Percentiles rank a stretch among this genome's conserved stretches.
Evolutionary conservation across 768 basidiomycete species (phyloP).

Genomic region (Tricholomella constricta): DNA sequence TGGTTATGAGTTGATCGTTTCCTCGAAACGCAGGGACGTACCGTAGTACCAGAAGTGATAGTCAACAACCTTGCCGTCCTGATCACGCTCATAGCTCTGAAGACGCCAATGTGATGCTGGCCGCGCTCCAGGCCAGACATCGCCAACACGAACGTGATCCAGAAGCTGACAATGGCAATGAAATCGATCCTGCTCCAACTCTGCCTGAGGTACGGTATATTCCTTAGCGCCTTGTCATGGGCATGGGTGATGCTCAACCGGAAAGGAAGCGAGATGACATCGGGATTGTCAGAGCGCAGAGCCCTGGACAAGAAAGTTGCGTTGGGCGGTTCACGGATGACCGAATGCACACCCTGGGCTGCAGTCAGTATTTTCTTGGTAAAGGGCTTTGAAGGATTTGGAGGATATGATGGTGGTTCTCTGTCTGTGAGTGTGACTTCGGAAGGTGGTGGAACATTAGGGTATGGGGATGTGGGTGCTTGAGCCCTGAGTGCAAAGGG

Average conservation of each 20-base stretch:
- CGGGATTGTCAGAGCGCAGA: slow-evolving; percentile 46
- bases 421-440: slow-evolving; percentile 31
- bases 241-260: slow-evolving; percentile 57
- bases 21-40: slow-evolving; percentile 36
- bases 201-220: slow-evolving; percentile 88
- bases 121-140: slow-evolving; percentile 68
- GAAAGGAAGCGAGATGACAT: slow-evolving; percentile 61
- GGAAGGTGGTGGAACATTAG: slow-evolving; percentile 15
- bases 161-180: slow-evolving; percentile 83
- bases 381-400: slow-evolving; percentile 30
- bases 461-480: slow-evolving; percentile 29
- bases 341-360: slow-evolving; percentile 38
- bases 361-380: slow-evolving; percentile 34
- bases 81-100: slow-evolving; percentile 86
- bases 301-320: slow-evolving; percentile 53
- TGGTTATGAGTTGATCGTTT: neutral
- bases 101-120: slow-evolving; percentile 75
- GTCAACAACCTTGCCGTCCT: slow-evolving; percentile 81
- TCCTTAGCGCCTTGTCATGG: slow-evolving; percentile 58
- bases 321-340: slow-evolving; percentile 45
- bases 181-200: slow-evolving; percentile 92
- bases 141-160: slow-evolving; percentile 79
- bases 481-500: slow-evolving; percentile 52
- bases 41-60: slow-evolving; percentile 90
- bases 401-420: slow-evolving; percentile 18